A percentile compares a stretch with the other conserved stretches of the same genome.
phyloP scores from a whole-genome alignment of 306 rosid genomes.

The Clitoria ternatea region DNA sequence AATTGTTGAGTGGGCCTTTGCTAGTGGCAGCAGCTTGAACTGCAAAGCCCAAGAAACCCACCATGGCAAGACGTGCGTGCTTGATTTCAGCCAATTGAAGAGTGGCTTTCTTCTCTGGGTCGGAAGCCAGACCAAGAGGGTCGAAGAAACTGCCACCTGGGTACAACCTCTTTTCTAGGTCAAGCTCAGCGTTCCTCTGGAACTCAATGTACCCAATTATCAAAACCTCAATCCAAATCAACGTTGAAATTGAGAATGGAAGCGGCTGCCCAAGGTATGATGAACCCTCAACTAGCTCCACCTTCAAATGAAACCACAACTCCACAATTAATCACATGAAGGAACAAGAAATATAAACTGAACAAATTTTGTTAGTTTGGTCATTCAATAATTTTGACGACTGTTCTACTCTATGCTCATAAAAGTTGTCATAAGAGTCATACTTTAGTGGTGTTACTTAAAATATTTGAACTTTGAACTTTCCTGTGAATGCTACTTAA shows the following conservation, averaged over 20 bases:
- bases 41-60: constrained; percentile 81
- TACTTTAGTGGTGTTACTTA: too few relatives aligned
- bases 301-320: constrained; percentile 44
- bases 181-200: constrained; percentile 87
- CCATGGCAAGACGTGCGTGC: constrained; percentile 94
- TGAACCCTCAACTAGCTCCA: constrained; percentile 89
- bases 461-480: too few relatives aligned
- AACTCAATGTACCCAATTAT: constrained; percentile 91
- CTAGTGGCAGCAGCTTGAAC: constrained; percentile 90
- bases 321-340: neutral
- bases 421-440: too few relatives aligned
- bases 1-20: constrained; percentile 92
- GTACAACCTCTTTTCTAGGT: constrained; percentile 86
- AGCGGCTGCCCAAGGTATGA: constrained; percentile 94
- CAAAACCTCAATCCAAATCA: constrained; percentile 89
- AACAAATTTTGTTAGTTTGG: too few relatives aligned
- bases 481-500: too few relatives aligned
- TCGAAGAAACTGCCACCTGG: constrained; percentile 96
- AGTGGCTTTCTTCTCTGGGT: constrained; percentile 79
- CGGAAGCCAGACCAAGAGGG: constrained; percentile 70
- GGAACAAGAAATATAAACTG: too few relatives aligned
- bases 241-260: constrained; percentile 69
- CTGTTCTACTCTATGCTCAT: too few relatives aligned
- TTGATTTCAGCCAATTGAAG: constrained; percentile 89
- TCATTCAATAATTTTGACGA: too few relatives aligned